Base-by-base conservation (phyloP, 768 basidiomycete genomes). In the Panus rudis region DNA sequence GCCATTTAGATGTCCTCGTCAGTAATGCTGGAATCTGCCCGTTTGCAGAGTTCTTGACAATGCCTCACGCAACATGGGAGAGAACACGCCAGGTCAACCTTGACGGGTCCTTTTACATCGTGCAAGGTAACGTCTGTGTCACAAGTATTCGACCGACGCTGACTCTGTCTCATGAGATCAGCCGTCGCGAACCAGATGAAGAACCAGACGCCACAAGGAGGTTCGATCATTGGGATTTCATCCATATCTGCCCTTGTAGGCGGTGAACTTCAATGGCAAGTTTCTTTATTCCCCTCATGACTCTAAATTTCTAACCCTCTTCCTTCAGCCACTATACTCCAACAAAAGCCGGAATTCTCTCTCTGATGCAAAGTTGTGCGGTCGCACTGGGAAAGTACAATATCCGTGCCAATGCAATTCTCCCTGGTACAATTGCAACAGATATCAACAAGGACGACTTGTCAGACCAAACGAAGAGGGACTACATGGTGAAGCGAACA, bases 161-260 rank as follows among this genome's bases (percentile, higher is more conserved):
- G 26, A 27, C 19, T 25, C 10, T 17, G 20, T 41, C 16, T 37
- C 26, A 14, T 22, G 20, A 16, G 39, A 22, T 14, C 38, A 78
- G 82, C 81, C 13, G 77, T 80, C 2, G 83, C 83, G 7, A 81
- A 79, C 47, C 81, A 82, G 56, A 88, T 88, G 85, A 76, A 76
- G 48, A 62, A 51, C 13, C 85, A 86, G 52, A 64, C 58, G 6
- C 82, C 82, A 2, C 78, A 78, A 56, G 83, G 84, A 3, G 85
- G 85, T 4, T 75, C 79, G 3, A 84, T 88, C 54, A 78, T 88
- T 28, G 82, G 76, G 17, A 76, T 87, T 21, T 82, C 83, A 10
- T 83, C 79, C n/a, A 86, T 87, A 46, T 84, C 81, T 21, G 86
- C 84, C 0, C 69, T 86, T 14, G 83, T 87, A 37, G 85, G 85